Evolutionary conservation across 2,329 filamentous ascomycete genomes (phyloP).

Genomic region (Venturia effusa): DNA sequence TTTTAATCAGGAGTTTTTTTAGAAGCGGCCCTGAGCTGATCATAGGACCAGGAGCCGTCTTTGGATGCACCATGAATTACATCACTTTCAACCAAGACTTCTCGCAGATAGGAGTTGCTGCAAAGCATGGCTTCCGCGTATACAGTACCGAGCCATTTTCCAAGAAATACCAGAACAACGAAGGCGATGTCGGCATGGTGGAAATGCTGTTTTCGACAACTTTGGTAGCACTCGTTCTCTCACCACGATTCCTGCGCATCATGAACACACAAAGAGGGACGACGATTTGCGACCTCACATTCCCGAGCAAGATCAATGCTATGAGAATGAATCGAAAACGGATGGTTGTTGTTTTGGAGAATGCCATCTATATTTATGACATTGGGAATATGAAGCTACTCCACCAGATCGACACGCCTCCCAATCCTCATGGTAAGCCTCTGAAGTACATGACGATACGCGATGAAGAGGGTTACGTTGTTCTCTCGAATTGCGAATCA

Average conservation of each 20-base stretch:
- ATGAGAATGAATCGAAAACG: conserved; percentile 91
- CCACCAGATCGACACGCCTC: conserved; percentile 85
- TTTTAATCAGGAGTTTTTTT: not conserved
- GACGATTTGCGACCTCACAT: conserved; percentile 96
- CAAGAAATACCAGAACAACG: conserved; percentile 87
- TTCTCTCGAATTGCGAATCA: not conserved
- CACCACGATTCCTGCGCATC: conserved; percentile 84
- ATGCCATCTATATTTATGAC: conserved; percentile 96
- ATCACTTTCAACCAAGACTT: conserved; percentile 99
- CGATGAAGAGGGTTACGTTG: not conserved
- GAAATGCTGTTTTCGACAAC: conserved; percentile 99
- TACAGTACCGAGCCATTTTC: conserved; percentile 95
- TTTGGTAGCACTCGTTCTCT: conserved; percentile 84
- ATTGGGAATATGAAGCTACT: conserved; percentile 97
- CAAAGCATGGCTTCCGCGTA: conserved; percentile 86
- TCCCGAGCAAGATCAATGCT: conserved; percentile 89
- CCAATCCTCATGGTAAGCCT: conserved; percentile 64
- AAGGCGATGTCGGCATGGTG: conserved; percentile 89
- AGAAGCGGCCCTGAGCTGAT: not conserved
- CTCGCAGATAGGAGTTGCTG: conserved; percentile 94
- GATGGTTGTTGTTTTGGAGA: conserved; percentile 84
- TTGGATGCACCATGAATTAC: conserved; percentile 60
- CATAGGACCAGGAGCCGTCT: not conserved
- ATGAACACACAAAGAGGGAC: conserved; percentile 90
- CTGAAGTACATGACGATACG: not conserved